Evolutionary conservation across 2,329 filamentous ascomycete genomes (phyloP).

Genomic region (Myriosclerotinia curreyana): DNA sequence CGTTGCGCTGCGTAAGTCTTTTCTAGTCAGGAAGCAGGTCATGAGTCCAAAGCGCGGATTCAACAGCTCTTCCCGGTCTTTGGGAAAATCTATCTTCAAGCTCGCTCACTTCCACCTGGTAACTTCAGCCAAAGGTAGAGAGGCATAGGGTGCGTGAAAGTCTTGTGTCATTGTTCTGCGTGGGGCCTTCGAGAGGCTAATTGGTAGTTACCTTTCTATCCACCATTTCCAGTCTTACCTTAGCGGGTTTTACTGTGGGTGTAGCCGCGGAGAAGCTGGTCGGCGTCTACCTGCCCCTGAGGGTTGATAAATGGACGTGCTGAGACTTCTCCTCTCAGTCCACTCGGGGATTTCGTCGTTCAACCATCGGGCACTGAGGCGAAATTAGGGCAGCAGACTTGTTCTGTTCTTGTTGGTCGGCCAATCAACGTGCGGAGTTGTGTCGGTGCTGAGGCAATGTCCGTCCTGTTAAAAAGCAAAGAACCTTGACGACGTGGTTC

Average conservation of each 20-base stretch:
- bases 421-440: slow-evolving; percentile 14
- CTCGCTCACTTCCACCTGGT: slow-evolving; percentile 13
- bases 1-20: slow-evolving; percentile 17
- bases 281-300: slow-evolving; percentile 15
- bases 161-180: slow-evolving; percentile 17
- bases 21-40: slow-evolving; percentile 9
- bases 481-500: slow-evolving; percentile 14
- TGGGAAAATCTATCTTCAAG: slow-evolving; percentile 8
- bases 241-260: neutral
- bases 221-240: slow-evolving; percentile 7
- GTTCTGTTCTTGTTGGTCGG: slow-evolving; percentile 13
- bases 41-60: slow-evolving; percentile 8
- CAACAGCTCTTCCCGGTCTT: slow-evolving; percentile 11
- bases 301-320: slow-evolving; percentile 12
- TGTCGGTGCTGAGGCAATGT: slow-evolving; percentile 18
- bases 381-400: slow-evolving; percentile 18
- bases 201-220: slow-evolving; percentile 16
- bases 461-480: slow-evolving; percentile 17
- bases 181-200: slow-evolving; percentile 13
- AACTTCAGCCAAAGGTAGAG: slow-evolving; percentile 3
- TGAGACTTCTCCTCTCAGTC: slow-evolving; percentile 8
- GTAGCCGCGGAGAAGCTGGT: slow-evolving; percentile 10
- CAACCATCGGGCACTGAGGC: slow-evolving; percentile 16
- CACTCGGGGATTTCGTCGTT: slow-evolving; percentile 12
- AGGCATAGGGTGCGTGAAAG: slow-evolving; percentile 5